Evolutionary conservation across 768 basidiomycete species (phyloP).

Genomic region (Suillus variegatus): DNA sequence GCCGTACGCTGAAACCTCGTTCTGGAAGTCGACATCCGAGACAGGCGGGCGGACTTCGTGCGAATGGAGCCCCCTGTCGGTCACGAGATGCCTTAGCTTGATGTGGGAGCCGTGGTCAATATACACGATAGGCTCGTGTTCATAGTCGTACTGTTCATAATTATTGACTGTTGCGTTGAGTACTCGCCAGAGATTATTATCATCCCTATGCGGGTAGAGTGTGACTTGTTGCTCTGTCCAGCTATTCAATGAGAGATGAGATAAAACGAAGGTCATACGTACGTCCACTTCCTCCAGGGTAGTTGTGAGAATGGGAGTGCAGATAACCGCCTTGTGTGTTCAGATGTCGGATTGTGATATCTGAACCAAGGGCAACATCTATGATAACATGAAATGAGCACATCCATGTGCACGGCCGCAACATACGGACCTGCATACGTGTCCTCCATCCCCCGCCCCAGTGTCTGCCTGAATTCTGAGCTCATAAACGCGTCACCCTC

Average conservation of each 20-base stretch:
- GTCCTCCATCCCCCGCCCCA: conserved; percentile 87
- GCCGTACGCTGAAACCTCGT: conserved; percentile 96
- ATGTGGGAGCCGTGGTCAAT: conserved; percentile 69
- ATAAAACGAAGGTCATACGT: conserved; percentile 28
- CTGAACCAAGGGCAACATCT: conserved; percentile 88
- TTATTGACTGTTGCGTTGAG: conserved; percentile 64
- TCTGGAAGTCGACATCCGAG: conserved; percentile 98
- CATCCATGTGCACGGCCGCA: background rate
- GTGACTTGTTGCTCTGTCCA: conserved; percentile 93
- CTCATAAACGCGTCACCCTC: conserved; percentile 99
- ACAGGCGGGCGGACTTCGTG: conserved; percentile 95
- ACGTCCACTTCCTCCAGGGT: conserved; percentile 92
- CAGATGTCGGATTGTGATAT: conserved; percentile 81
- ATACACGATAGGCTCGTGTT: conserved; percentile 55
- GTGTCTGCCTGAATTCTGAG: conserved; percentile 96
- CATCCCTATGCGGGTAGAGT: conserved; percentile 97
- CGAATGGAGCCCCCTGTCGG: conserved; percentile 88
- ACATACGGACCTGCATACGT: conserved; percentile 80
- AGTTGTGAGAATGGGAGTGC: conserved; percentile 90
- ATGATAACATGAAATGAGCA: conserved; percentile 2
- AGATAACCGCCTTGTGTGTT: conserved; percentile 99
- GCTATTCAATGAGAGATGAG: background rate
- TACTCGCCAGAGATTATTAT: conserved; percentile 93
- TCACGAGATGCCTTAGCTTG: conserved; percentile 78
- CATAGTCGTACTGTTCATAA: conserved; percentile 49